Evolutionary conservation across 2,329 filamentous ascomycete species (phyloP).

Genomic region (Ceratocystis variospora): DNA sequence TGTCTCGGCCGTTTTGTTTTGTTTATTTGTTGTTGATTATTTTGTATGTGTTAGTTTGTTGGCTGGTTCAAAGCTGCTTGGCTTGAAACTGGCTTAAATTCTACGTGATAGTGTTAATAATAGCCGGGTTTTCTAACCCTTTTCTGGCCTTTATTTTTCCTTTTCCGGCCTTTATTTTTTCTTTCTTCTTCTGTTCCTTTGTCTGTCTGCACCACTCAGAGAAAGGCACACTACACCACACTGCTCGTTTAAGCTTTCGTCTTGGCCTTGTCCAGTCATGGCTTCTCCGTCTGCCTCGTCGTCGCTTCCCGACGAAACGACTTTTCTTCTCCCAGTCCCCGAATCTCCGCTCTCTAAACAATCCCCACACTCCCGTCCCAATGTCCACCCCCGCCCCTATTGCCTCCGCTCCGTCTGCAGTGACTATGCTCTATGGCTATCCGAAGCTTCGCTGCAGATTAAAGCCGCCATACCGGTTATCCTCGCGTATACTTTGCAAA

Average conservation of each 20-base stretch:
- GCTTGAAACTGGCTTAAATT: no score
- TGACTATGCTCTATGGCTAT: constrained; percentile 26
- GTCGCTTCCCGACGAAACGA: constrained; percentile 9
- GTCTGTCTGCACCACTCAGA: background rate
- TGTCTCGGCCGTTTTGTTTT: background rate
- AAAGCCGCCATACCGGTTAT: constrained; percentile 64
- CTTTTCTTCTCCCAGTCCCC: background rate
- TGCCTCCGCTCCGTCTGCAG: background rate
- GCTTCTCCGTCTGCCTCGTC: background rate
- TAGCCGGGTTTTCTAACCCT: background rate
- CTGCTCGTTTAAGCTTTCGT: no score
- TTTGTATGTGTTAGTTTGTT: no score
- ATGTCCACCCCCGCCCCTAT: background rate
- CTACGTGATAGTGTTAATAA: background rate
- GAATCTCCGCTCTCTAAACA: background rate
- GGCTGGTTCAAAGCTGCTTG: no score
- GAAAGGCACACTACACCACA: background rate
- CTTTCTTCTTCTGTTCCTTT: background rate
- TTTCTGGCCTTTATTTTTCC: background rate
- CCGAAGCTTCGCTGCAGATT: constrained; percentile 54
- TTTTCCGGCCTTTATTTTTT: background rate
- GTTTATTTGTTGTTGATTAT: background rate
- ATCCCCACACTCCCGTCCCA: background rate
- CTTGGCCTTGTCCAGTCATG: background rate
- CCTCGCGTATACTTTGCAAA: constrained; percentile 72